Evolutionary conservation across 2,329 filamentous ascomycete genomes (phyloP), one percentile per base, ranked within the genome.

Genomic region (Fusarium tuaranense): DNA sequence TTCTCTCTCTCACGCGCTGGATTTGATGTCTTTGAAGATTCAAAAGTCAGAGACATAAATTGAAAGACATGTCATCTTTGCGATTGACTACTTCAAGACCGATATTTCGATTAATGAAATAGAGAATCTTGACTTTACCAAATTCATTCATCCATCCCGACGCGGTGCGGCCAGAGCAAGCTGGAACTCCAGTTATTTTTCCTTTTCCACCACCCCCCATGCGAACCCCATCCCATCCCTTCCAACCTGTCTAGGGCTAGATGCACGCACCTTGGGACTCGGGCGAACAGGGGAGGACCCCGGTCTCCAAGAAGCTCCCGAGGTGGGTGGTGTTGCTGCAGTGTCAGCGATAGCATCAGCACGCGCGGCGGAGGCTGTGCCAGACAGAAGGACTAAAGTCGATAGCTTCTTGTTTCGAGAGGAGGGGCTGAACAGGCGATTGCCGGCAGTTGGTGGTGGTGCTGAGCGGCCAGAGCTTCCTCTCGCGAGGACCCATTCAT

Each of bases 321-420:
- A 73, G 51, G 65, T 72, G 44, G 22, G 9, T 27, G 46, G 46
- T 51, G 25, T 73, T 74, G 69, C 75, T 72, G 73, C 68, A 78
- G 68, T 60, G 65, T 78, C 76, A 76, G 75, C 73, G 69, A 78
- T 72, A 72, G 69, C 58, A 78, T 76, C 75, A 78, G 72, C 77
- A 71, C 44, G 68, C 65, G 66, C 63, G 69, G 69, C 67, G 68
- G 77, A 78, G 77, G 77, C 77, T 74, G 77, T 78, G 75, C 75
- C 68, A 30, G 61, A 25, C 30, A 16, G 38, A 38, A 8, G 22
- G 32, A 34, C 32, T 12, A 74, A 48, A 51, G 53, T 67, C 57
- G 41, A 70, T 73, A 61, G 65, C 64, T 72, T 72, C 44, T 30
- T 76, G 77, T 78, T 78, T 78, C 75, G 72, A 77, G 70, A 77